These are phyloP conservation scores for Diaporthe vexans DNA, from an alignment of 2,329 filamentous ascomycete species.

Conservation along the genomic window DNA sequence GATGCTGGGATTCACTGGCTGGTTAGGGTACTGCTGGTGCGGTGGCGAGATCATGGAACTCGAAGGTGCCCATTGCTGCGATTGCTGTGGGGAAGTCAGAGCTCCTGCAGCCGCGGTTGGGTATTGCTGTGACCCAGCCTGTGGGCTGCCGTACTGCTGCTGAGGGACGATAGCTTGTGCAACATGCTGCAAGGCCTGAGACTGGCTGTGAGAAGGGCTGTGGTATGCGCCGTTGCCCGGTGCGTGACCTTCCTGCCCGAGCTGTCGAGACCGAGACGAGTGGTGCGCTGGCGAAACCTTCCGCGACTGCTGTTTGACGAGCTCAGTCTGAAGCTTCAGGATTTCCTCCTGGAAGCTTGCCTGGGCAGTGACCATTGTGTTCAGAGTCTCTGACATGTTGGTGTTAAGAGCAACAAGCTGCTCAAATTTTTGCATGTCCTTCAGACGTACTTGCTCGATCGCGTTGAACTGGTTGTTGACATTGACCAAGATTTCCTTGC, in stretches of 20 bases:
- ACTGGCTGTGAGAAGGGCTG: conserved; percentile 41
- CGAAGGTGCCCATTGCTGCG: conserved; percentile 37
- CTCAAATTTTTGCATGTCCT: conserved; percentile 76
- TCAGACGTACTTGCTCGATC: conserved; percentile 64
- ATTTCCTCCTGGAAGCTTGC: conserved; percentile 76
- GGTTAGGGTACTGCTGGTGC: conserved; percentile 35
- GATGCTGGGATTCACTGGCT: conserved; percentile 38
- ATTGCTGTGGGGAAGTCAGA: conserved; percentile 35
- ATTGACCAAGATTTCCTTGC: conserved; percentile 76
- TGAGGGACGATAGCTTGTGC: conserved; percentile 31
- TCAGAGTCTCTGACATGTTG: conserved; percentile 77
- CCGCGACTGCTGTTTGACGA: conserved; percentile 45
- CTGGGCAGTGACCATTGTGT: conserved; percentile 78
- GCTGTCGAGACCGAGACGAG: conserved; percentile 43
- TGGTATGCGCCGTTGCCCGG: conserved; percentile 38
- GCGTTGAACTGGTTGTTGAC: conserved; percentile 65
- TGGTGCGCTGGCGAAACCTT: conserved; percentile 38
- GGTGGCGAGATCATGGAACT: conserved; percentile 32
- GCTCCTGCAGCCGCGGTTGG: conserved; percentile 35
- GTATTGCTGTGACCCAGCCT: conserved; percentile 37
- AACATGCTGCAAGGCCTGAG: conserved; percentile 38
- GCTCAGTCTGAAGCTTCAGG: conserved; percentile 62
- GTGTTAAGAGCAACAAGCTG: conserved; percentile 78
- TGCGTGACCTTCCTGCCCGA: conserved; percentile 45
- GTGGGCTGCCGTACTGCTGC: conserved; percentile 38